Evolutionary conservation across 768 basidiomycete genomes (phyloP), one percentile per base, ranked within the genome.

Genomic region (Hygrophorus pudorinus): DNA sequence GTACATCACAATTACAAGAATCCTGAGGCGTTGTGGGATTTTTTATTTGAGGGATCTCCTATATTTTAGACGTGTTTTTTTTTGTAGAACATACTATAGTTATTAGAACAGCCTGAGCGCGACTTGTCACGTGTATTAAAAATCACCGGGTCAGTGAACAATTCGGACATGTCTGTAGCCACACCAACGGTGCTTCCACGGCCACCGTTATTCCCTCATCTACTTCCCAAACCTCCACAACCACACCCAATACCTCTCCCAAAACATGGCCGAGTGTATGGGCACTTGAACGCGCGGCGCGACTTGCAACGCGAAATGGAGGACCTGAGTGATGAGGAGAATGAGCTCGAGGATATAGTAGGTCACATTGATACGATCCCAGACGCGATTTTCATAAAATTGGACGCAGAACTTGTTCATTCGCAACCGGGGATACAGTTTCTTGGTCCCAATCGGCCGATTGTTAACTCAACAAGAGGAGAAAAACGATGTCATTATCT

Each of bases 1-100:
- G 76, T 94, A 3, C 90, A 98, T 59, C 96, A 99, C 56, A 86
- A 98, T 59, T 98, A 82, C 61, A 89, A 87, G 60, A 65, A 85
- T 51, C 51, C 75, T 1, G 67, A 78, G 11, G 90, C 79, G 0
- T 65, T 98, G 42, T 97, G 92, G 91, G 71, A 68, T 13, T 96
- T 97, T 65, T 62, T 98, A 53, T 72, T 85, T 44, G 73, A 63
- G n/a, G 20, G 38, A n/a, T 4, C 12, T 13, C 14, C 38, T 4
- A 17, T 35, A 17, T 17, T 35, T n/a, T 35, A 35, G 7, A 24
- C n/a, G n/a, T n/a, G n/a, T n/a, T n/a, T n/a, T n/a, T n/a, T n/a
- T n/a, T n/a, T n/a, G n/a, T n/a, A n/a, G n/a, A n/a, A n/a, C n/a
- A n/a, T n/a, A n/a, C n/a, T n/a, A n/a, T n/a, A n/a, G n/a, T n/a